Evolutionary conservation across 1,284 basidiomycete species (phyloP).

Genomic region (Cryptococcus sp.): DNA sequence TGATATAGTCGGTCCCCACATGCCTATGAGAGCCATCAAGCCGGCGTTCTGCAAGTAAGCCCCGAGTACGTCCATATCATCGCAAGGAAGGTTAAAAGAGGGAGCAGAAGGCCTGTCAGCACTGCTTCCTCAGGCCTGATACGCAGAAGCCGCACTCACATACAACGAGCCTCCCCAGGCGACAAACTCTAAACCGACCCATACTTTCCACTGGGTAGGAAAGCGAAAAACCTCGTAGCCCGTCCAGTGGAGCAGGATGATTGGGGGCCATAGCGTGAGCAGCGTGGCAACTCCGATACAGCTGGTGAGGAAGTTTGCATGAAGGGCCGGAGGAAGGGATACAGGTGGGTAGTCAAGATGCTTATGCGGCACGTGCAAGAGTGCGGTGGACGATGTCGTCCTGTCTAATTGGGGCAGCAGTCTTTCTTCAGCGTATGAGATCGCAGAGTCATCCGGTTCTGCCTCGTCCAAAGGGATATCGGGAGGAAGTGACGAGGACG

Average conservation of each 20-base stretch:
- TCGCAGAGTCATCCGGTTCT: not conserved
- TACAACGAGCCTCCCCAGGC: slow-evolving; percentile 46
- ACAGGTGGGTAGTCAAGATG: slow-evolving; percentile 1
- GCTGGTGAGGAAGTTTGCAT: slow-evolving; percentile 52
- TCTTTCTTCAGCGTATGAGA: too few species aligned
- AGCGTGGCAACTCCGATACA: slow-evolving; percentile 49
- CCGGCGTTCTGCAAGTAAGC: slow-evolving; percentile 47
- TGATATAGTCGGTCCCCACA: slow-evolving; percentile 51
- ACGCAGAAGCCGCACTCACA: slow-evolving; percentile 28
- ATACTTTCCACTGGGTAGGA: slow-evolving; percentile 27
- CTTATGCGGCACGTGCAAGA: slow-evolving; percentile 2
- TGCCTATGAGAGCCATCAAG: slow-evolving; percentile 52
- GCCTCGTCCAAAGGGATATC: slow-evolving; percentile 7
- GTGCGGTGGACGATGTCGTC: slow-evolving; percentile 1
- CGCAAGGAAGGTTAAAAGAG: too few species aligned
- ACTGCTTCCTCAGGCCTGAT: not conserved
- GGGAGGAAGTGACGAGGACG: not conserved
- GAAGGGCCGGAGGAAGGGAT: slow-evolving; percentile 46
- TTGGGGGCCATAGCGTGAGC: slow-evolving; percentile 47
- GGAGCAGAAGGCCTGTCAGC: not conserved
- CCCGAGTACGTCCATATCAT: too few species aligned
- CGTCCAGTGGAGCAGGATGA: slow-evolving; percentile 40
- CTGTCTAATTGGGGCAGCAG: not conserved
- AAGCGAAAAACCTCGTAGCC: slow-evolving; percentile 44
- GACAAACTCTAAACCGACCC: slow-evolving; percentile 34